These are phyloP conservation scores for Podila clonocystis DNA, from an alignment of 192 early-diverging fungal species.

Conservation along the genomic window DNA sequence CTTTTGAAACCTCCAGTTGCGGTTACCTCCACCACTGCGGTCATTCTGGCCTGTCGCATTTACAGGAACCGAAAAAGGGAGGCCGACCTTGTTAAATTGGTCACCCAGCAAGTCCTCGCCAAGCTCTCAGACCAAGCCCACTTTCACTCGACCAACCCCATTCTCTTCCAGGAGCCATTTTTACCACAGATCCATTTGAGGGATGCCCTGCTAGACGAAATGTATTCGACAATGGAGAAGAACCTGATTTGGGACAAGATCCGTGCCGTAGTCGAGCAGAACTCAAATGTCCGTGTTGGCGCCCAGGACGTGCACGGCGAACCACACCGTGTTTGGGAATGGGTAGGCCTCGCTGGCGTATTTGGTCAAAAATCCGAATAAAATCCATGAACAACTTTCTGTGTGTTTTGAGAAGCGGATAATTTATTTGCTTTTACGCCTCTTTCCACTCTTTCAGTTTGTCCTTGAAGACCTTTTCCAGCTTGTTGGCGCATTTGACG, in stretches of 20 bases:
- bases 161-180: conserved; percentile 54
- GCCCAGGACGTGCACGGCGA: conserved; percentile 67
- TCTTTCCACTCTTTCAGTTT: conserved; percentile 73
- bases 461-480: conserved; percentile 85
- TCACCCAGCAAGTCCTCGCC: conserved; percentile 6
- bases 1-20: background rate
- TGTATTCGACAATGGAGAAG: conserved; percentile 38
- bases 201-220: conserved; percentile 59
- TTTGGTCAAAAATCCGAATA: too few relatives aligned
- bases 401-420: too few relatives aligned
- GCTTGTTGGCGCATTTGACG: conserved; percentile 76
- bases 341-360: conserved; percentile 54
- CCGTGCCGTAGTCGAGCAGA: conserved; percentile 61
- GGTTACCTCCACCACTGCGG: background rate
- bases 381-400: too few relatives aligned
- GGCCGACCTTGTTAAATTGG: background rate
- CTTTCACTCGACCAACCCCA: conserved; percentile 61
- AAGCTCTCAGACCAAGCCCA: conserved; percentile 54
- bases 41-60: background rate
- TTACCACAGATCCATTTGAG: conserved; percentile 60
- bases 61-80: conserved; percentile 11
- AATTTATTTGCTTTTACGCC: conserved; percentile 4
- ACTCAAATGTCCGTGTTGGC: conserved; percentile 67
- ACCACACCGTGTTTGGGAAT: conserved; percentile 72
- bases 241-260: conserved; percentile 68